Base-by-base conservation (phyloP, 1,284 basidiomycete species). In the Retiboletus flavoniger region DNA sequence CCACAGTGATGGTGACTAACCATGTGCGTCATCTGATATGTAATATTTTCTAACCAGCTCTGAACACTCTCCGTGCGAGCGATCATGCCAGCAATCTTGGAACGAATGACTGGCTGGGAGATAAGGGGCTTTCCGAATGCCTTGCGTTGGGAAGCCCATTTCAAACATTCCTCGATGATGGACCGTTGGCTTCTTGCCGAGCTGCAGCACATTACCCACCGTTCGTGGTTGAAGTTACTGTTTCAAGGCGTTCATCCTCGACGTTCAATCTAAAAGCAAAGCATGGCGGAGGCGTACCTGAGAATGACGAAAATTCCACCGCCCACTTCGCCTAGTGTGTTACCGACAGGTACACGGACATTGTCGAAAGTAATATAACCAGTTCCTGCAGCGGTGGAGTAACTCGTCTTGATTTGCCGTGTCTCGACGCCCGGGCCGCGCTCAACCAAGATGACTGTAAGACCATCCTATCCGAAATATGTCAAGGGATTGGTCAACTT, bases 11-110 rank as follows among this genome's bases (percentile, higher is more conserved):
- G 6, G 24, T 39, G 31, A 51, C 68, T 49, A 19, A 82, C 82
- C 91, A 94, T 94, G 63, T 94, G 86, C 68, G 82, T 85, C 94
- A 96, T 96, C 73, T 96, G 94, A 70, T 88, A 85, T 0, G 93
- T 95, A 58, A 96, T 76, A 66, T 84, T 89, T 75, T 98, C 95
- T 26, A 96, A 75, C 93, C 93, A 97, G 45, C 81, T 83, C 68
- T 97, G 94, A 13, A 79, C 77, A 0, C 82, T 78, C 72, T 72
- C 69, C 4, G 63, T 41, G 16, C 87, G 84, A 28, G 85, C 80
- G 56, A 91, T 86, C 85, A 90, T 87, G 34, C 70, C 69, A 0
- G 87, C 88, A 47, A 91, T 71, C 77, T 88, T 90, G 55, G 79
- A 75, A 36, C 89, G 80, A 61, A 91, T 83, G 56, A 91, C 86